Evolutionary conservation across 768 basidiomycete genomes (phyloP).

Genomic region (Mycena filopes): DNA sequence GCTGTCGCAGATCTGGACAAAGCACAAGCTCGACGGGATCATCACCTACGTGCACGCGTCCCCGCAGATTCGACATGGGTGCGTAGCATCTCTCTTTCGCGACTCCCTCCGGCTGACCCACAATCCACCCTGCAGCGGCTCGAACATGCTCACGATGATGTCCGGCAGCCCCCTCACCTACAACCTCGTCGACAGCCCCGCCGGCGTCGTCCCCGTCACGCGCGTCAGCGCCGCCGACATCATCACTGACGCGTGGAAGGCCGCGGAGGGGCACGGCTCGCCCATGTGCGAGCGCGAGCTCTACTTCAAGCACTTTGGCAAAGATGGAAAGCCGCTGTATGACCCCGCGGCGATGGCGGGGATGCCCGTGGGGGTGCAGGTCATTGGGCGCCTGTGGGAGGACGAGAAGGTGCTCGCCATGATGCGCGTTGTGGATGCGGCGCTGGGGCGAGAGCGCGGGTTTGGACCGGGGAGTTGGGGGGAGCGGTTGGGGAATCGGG

Average conservation of each 20-base stretch:
- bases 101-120: no score
- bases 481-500: conserved; percentile 11
- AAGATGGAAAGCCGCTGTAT: conserved; percentile 48
- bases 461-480: conserved; percentile 24
- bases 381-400: conserved; percentile 54
- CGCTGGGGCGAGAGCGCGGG: conserved; percentile 20
- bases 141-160: conserved; percentile 16
- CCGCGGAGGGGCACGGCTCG: conserved; percentile 40
- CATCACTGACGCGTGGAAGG: conserved; percentile 43
- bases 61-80: conserved; percentile 16
- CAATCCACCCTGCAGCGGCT: conserved; percentile 3
- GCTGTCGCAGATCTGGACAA: conserved; percentile 15
- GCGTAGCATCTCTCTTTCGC: not conserved
- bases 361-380: conserved; percentile 57
- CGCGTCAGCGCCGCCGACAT: conserved; percentile 50
- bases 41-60: conserved; percentile 23
- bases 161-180: conserved; percentile 30
- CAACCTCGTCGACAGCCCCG: conserved; percentile 36
- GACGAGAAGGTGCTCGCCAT: conserved; percentile 60
- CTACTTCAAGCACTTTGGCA: not conserved
- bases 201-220: conserved; percentile 57
- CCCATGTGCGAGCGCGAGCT: conserved; percentile 16
- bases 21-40: conserved; percentile 27
- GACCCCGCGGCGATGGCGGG: conserved; percentile 55
- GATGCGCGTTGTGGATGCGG: conserved; percentile 52